A percentile compares a stretch with the other conserved stretches of the same genome.
These are phyloP conservation scores for Ophiostoma novo-ulmi DNA, from an alignment of 2,329 filamentous ascomycete genomes.

Conservation along the genomic window DNA sequence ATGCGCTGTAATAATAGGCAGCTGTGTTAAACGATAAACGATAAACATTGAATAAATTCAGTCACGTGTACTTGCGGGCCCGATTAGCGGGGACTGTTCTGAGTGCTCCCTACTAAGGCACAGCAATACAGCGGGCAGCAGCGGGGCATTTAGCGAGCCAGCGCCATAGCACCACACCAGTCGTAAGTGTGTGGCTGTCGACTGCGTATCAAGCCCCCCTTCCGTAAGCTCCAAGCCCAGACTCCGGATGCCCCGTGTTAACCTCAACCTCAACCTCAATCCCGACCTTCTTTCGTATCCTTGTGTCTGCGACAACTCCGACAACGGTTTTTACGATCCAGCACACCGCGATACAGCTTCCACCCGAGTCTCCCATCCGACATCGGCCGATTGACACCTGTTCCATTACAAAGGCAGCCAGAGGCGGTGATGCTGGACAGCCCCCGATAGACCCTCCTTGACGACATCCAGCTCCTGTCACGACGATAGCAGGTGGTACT, in stretches of 20 bases:
- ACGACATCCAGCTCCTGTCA: background rate
- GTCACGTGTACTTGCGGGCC: background rate
- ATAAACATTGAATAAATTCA: background rate
- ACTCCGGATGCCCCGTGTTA: background rate
- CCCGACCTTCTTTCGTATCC: background rate
- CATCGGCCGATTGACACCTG: background rate
- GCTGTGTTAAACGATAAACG: background rate
- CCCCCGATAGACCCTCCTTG: background rate
- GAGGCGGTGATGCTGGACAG: constrained; percentile 12
- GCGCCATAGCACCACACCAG: background rate
- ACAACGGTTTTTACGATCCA: background rate
- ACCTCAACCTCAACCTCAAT: background rate
- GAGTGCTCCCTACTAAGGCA: background rate
- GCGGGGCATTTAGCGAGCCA: constrained; percentile 6
- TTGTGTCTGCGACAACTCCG: background rate
- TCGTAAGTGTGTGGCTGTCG: background rate
- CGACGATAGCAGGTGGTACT: background rate
- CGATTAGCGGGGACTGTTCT: background rate
- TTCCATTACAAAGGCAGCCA: background rate
- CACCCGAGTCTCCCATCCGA: background rate
- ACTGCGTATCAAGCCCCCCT: constrained; percentile 5
- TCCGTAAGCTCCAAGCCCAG: constrained; percentile 12
- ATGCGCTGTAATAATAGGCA: background rate
- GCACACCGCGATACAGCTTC: background rate
- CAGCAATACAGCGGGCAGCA: background rate